These are phyloP conservation scores for Rhizopogon vesiculosus DNA, from an alignment of 768 basidiomycete species.

Conservation along the genomic window DNA sequence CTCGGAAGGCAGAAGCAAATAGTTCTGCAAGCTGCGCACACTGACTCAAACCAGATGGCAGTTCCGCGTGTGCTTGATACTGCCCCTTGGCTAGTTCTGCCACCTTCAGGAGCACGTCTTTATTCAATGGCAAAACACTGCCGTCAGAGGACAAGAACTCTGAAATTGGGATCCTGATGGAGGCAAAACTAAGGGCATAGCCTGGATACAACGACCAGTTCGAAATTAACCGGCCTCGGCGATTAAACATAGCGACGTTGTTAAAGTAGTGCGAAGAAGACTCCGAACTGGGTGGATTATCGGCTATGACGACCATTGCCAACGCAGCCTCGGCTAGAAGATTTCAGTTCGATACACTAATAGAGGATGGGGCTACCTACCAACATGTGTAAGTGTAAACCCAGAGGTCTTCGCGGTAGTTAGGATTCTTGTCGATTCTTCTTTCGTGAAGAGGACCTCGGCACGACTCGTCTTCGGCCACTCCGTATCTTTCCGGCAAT, in stretches of 20 bases:
- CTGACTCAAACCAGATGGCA: too few species aligned
- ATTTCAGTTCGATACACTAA: background rate
- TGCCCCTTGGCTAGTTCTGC: too few species aligned
- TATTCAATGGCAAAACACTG: too few species aligned
- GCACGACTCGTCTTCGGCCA: background rate
- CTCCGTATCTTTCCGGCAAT: background rate
- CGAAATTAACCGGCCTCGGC: background rate
- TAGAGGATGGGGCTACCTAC: background rate
- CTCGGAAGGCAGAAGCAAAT: too few species aligned
- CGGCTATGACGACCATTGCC: background rate
- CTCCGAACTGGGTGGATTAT: background rate
- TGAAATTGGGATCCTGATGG: too few species aligned
- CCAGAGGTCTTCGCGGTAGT: background rate
- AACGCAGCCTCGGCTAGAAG: background rate
- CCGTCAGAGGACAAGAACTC: background rate
- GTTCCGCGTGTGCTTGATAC: too few species aligned
- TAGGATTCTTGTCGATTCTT: background rate
- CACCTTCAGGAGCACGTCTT: too few species aligned
- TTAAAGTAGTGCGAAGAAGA: background rate
- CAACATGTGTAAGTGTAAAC: background rate
- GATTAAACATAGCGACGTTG: background rate
- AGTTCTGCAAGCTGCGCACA: too few species aligned
- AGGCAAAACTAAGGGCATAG: background rate
- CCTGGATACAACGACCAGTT: background rate
- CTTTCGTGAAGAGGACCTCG: background rate